A percentile compares a stretch with the other conserved stretches of the same genome.
Evolutionary conservation across 345 rosid species (phyloP).

Genomic region (Mercurialis annua): DNA sequence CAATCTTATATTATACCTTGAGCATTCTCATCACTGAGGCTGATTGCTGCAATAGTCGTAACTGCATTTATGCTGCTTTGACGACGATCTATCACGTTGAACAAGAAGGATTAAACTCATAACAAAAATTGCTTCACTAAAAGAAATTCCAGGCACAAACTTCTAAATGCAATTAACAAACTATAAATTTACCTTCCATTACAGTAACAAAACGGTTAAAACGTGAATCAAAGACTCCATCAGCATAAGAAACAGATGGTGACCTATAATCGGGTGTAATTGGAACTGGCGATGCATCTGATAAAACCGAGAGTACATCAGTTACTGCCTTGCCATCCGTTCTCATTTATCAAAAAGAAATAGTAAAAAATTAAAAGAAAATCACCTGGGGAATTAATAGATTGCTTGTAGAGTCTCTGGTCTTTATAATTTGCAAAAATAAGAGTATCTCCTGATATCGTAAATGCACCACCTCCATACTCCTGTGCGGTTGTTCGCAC

Average conservation of each 20-base stretch:
- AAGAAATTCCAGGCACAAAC: not conserved
- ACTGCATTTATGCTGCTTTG: conserved; percentile 48
- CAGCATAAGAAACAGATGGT: conserved; percentile 67
- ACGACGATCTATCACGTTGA: conserved; percentile 56
- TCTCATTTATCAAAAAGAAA: not conserved
- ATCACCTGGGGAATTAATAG: conserved; percentile 41
- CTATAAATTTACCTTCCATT: conserved; percentile 62
- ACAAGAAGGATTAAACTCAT: not conserved
- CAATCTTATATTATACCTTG: conserved; percentile 56
- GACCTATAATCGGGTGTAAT: conserved; percentile 81
- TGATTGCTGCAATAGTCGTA: conserved; percentile 53
- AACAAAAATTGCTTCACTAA: not conserved
- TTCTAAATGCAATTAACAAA: not conserved
- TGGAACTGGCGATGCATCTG: conserved; percentile 59
- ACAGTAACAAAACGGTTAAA: conserved; percentile 65
- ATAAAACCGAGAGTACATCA: conserved; percentile 11
- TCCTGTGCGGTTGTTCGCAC: conserved; percentile 86
- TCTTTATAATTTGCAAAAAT: conserved; percentile 85
- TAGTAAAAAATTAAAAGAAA: not conserved
- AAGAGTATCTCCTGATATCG: conserved; percentile 47
- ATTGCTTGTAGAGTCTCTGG: conserved; percentile 75
- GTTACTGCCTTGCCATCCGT: not conserved
- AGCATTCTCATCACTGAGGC: conserved; percentile 40
- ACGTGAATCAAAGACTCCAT: conserved; percentile 74
- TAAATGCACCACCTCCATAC: conserved; percentile 93